phyloP scores from a whole-genome alignment of 2,329 filamentous ascomycete species.

The Claviceps digitariae region DNA sequence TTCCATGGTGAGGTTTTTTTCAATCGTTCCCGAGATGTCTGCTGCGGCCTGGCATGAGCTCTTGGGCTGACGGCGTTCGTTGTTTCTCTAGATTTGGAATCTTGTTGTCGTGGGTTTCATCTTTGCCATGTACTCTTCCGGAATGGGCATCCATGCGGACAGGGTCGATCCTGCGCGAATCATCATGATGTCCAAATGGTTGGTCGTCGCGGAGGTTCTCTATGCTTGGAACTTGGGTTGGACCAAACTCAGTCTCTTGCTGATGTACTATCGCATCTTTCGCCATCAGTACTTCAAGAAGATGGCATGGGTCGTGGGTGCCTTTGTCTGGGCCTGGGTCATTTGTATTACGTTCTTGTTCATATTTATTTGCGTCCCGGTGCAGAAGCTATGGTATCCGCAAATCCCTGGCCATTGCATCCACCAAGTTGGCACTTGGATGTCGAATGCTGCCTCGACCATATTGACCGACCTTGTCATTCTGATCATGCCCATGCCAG shows the following conservation, averaged over 20 bases:
- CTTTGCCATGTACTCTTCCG: conserved; percentile 30
- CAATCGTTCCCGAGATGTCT: too few relatives aligned
- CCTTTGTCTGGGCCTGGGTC: conserved; percentile 32
- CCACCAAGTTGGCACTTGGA: conserved; percentile 35
- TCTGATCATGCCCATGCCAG: conserved; percentile 28
- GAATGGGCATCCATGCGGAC: conserved; percentile 34
- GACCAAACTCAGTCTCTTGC: conserved; percentile 35
- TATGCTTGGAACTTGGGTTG: conserved; percentile 34
- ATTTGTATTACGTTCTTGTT: conserved; percentile 33
- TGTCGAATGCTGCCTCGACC: conserved; percentile 33
- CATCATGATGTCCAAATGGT: conserved; percentile 30
- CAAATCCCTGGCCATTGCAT: conserved; percentile 32
- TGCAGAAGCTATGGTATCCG: conserved; percentile 34
- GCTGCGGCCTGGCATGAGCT: background rate
- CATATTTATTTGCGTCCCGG: conserved; percentile 38
- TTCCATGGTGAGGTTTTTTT: conserved; percentile 25
- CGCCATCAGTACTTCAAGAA: conserved; percentile 28
- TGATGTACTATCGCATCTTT: conserved; percentile 42
- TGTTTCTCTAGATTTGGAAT: conserved; percentile 22
- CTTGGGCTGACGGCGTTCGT: background rate
- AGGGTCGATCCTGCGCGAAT: conserved; percentile 22
- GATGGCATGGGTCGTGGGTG: conserved; percentile 25
- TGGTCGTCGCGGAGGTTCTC: conserved; percentile 32
- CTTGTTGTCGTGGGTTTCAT: conserved; percentile 31
- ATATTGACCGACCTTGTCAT: conserved; percentile 33